Base-by-base conservation (phyloP, 2,329 filamentous ascomycete species). In the Dryadomyces quercivorus region DNA sequence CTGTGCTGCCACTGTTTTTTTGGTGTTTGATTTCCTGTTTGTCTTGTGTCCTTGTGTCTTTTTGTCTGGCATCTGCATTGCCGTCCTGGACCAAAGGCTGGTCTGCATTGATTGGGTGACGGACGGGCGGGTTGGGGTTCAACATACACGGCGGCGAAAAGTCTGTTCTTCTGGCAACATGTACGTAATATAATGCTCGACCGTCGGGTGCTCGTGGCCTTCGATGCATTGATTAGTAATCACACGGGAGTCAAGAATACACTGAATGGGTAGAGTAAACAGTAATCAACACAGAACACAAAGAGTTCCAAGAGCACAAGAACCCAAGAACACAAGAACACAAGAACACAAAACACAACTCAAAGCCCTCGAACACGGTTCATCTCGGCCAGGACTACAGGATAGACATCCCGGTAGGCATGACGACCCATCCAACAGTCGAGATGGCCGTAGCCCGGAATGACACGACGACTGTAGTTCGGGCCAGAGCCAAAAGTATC, bases 361-460 rank as follows among this genome's bases (percentile, higher is more conserved):
- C n/a, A n/a, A n/a, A n/a, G n/a, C n/a, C n/a, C n/a, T 4, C 70
- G 67, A 1, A 81, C 75, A 10, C 75, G 70, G 59, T 81, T 77
- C 1, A 81, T 69, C 64, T 80, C 75, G 61, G 76, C 72, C 34
- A 73, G 63, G 9, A 83, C 69, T 51, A 77, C 70, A 0, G 79
- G 79, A 61, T 75, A 83, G 31, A 84, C 76, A 61, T 83, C 80
- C 62, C 70, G 74, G 70, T 75, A 80, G 3, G 78, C 76, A 54
- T 77, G 73, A 46, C 75, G 70, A 4, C 80, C 78, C 76, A 82
- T 82, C 77, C 77, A 82, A 61, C 75, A 76, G 67, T 83, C 80
- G 43, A 82, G 64, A 62, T 83, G 79, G 2, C 79, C 78, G 62
- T 82, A 82, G 15, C 76, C 76, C 1, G 74, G 73, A 5, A 83